Evolutionary conservation across 306 rosid genomes (phyloP), one percentile per base, ranked within the genome.

Genomic region (Citrullus mucosospermus): DNA sequence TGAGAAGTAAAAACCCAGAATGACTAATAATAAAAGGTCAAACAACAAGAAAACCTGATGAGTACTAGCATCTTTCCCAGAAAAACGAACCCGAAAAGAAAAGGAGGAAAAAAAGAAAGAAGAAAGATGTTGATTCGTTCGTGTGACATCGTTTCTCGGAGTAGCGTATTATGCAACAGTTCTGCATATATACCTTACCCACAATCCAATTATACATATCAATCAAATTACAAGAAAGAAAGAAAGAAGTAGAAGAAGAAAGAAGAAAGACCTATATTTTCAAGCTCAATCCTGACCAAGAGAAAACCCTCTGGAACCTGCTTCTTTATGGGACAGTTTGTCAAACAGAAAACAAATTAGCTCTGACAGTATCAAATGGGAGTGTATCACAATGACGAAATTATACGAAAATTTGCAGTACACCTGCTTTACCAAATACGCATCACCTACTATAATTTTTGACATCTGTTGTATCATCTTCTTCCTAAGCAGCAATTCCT

Each of bases 401-500:
- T 50, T 55, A 65, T 57, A 78, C 11, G 54, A 81, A 82, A 80
- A 78, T 76, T 83, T 77, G 86, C 76, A 72, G 56, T 62, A 78
- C 78, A 81, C 81, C 86, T 82, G 82, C 85, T 81, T 86, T 86
- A 77, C 55, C 84, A 71, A 81, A 85, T 76, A 82, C 76, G 65
- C 81, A 39, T 84, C 88, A 76, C 60, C 83, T 85, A 77, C 78
- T 75, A 78, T 76, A 81, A 22, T 56, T 71, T 34, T 79, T 84
- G 68, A 58, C 66, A 30, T 75, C 81, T 73, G 78, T 81, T 20
- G 54, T 72, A 69, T 73, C 81, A 59, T 72, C 78, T 82, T 67
- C 89, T 89, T 82, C 93, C 91, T 89, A 89, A 17, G 93, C 90
- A 82, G 92, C 93, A 83, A 91, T 88, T 81, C 93, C 96, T 91